Conservation (phyloP, 1,139 yeast species). For the Yamadazyma conglobata region DNA sequence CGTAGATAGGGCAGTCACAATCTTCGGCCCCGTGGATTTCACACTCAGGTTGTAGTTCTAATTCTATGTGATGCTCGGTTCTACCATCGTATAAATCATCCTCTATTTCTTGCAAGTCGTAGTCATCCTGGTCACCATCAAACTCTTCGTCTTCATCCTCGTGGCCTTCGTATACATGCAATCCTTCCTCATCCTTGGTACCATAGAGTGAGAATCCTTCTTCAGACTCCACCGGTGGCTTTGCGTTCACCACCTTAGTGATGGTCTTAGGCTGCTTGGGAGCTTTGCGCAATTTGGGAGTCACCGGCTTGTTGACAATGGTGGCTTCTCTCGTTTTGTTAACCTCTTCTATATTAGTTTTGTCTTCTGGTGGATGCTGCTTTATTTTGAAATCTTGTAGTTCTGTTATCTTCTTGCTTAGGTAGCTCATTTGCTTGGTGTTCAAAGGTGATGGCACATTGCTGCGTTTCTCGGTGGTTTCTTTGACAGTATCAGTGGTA, state of each 20-base stretch:
- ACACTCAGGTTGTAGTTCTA: constrained; percentile 36
- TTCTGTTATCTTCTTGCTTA: constrained; percentile 1
- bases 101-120: constrained; percentile 36
- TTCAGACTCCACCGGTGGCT: constrained; percentile 4
- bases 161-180: constrained; percentile 20
- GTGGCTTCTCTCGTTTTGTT: no score
- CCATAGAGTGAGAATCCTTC: constrained; percentile 40
- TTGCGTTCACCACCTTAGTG: not conserved
- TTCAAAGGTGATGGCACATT: constrained; percentile 1
- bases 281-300: no score
- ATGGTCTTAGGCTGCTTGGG: no score
- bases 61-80: constrained; percentile 42
- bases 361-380: no score
- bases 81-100: constrained; percentile 24
- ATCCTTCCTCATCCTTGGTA: constrained; percentile 41
- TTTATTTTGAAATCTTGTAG: not conserved
- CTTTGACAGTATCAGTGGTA: no score
- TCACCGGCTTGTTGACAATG: no score
- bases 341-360: no score
- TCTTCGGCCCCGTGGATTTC: constrained; percentile 28
- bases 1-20: constrained; percentile 31
- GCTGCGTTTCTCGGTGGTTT: no score
- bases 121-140: constrained; percentile 29
- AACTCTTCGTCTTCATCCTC: constrained; percentile 10
- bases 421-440: constrained; percentile 1